Base-by-base conservation (phyloP, 2,329 filamentous ascomycete genomes). In the Fusarium papillatum region DNA sequence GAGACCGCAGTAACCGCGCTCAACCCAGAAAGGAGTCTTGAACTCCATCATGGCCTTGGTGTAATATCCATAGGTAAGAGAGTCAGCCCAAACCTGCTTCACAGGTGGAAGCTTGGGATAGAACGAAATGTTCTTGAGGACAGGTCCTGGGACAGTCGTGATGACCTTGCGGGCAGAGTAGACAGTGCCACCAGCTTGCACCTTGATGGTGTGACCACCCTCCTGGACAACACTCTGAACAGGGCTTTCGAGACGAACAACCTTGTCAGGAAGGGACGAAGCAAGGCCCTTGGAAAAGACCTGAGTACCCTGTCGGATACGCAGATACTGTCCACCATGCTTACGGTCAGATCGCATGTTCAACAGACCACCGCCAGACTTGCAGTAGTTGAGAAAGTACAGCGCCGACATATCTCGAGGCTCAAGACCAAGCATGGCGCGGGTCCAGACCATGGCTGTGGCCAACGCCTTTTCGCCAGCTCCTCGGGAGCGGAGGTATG, bases 361-460 rank as follows among this genome's bases (percentile, higher is more conserved):
- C 69, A 88, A 69, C 4, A 91, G 81, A 0, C 90, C 90, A 7
- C 86, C 86, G 4, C 88, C 88, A 14, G 84, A 85, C 74, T 86
- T 87, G 83, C 87, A 88, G 81, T 92, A 91, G 76, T 90, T 84
- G 26, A 92, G 82, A 75, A 92, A 90, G 76, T 83, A 91, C 2
- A 89, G 78, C 0, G 89, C 89, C 9, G 85, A 87, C 7, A 90
- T 76, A 16, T 91, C 88, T 2, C 66, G 70, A 0, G 89, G 85
- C 39, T 90, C 87, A 1, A 86, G 80, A 2, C 89, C 89, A 2
- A 90, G 80, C 85, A 89, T 88, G 2, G 86, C 88, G 0, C 87
- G 83, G 0, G 86, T 86, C 83, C 88, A 89, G 5, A 90, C 76
- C 5, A 76, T 84, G 1, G 84, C 84, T 0, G 73, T 76, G 7